Conservation (phyloP, 2,329 filamentous ascomycete species). For the Helicocarpus griseus region DNA sequence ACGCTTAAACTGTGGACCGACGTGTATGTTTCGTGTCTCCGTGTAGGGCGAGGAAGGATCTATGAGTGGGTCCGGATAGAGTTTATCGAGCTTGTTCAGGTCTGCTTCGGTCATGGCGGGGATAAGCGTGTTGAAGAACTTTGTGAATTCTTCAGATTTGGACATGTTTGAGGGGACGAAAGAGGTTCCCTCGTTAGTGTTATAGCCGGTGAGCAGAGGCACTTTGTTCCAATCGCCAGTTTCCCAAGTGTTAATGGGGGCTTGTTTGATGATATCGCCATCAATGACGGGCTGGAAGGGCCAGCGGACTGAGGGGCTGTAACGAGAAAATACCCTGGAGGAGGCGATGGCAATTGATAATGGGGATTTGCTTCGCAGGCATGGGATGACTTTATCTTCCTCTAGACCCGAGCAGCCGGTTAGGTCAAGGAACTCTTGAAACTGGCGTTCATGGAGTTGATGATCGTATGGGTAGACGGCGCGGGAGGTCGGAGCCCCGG, state of each 20-base stretch:
- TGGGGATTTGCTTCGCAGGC: slow-evolving; percentile 32
- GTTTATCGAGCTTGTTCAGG: slow-evolving; percentile 43
- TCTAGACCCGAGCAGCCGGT: slow-evolving; percentile 23
- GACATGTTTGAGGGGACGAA: slow-evolving; percentile 49
- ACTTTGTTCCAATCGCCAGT: slow-evolving; percentile 45
- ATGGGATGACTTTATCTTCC: slow-evolving; percentile 28
- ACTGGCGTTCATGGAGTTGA: slow-evolving; percentile 36
- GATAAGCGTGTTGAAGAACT: slow-evolving; percentile 54
- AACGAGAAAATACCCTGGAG: slow-evolving; percentile 35
- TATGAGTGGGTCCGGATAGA: slow-evolving; percentile 53
- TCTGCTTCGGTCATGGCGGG: slow-evolving; percentile 46
- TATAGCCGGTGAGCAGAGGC: slow-evolving; percentile 60
- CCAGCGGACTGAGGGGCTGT: slow-evolving; percentile 40
- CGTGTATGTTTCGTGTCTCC: slow-evolving; percentile 18
- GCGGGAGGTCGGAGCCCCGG: slow-evolving; percentile 38
- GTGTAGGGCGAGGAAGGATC: slow-evolving; percentile 33
- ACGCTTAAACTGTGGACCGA: slow-evolving; percentile 46
- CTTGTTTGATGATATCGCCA: slow-evolving; percentile 46
- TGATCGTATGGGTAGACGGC: slow-evolving; percentile 35
- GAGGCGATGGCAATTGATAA: slow-evolving; percentile 31
- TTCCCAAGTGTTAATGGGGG: slow-evolving; percentile 52
- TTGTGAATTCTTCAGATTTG: slow-evolving; percentile 43
- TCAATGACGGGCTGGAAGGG: slow-evolving; percentile 64
- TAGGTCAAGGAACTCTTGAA: slow-evolving; percentile 31
- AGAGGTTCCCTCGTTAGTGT: slow-evolving; percentile 57